A percentile compares a stretch with the other conserved stretches of the same genome.
Conservation (phyloP, 2,329 filamentous ascomycete genomes). For the Pseudogymnoascus sp. region DNA sequence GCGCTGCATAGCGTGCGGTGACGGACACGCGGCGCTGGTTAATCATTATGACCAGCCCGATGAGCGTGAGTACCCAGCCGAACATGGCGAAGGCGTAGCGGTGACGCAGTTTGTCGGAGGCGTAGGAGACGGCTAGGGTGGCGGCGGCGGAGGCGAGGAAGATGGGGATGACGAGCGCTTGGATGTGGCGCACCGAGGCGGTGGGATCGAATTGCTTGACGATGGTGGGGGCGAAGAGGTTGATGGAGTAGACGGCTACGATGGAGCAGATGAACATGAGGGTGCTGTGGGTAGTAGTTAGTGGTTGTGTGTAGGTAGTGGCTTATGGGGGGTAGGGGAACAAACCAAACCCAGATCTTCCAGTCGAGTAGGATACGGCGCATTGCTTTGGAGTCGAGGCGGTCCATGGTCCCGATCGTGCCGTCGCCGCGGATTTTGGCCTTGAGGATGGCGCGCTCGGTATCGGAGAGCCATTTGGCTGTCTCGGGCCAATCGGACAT, state of each 20-base stretch:
- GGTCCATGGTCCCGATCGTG: slow-evolving; percentile 56
- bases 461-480: slow-evolving; percentile 22
- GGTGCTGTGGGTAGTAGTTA: slow-evolving; percentile 42
- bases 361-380: slow-evolving; percentile 27
- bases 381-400: slow-evolving; percentile 11
- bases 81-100: slow-evolving; percentile 31
- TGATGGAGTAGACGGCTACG: slow-evolving; percentile 45
- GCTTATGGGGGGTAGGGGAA: slow-evolving; percentile 42
- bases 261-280: slow-evolving; percentile 34
- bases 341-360: slow-evolving; percentile 32
- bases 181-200: slow-evolving; percentile 56
- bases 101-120: slow-evolving; percentile 30
- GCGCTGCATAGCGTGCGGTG: slow-evolving; percentile 26
- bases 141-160: slow-evolving; percentile 30
- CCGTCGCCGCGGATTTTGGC: slow-evolving; percentile 28
- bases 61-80: slow-evolving; percentile 24
- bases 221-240: slow-evolving; percentile 49
- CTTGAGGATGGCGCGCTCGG: slow-evolving; percentile 33
- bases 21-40: slow-evolving; percentile 22
- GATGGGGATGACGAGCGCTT: slow-evolving; percentile 34
- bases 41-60: slow-evolving; percentile 30
- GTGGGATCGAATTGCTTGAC: slow-evolving; percentile 62
- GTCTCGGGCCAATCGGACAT: slow-evolving; percentile 14
- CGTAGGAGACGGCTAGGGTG: slow-evolving; percentile 28
- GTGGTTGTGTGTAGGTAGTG: slow-evolving; percentile 53